Evolutionary conservation across 129 eudicot species (phyloP).

Genomic region (Saposhnikovia divaricata): DNA sequence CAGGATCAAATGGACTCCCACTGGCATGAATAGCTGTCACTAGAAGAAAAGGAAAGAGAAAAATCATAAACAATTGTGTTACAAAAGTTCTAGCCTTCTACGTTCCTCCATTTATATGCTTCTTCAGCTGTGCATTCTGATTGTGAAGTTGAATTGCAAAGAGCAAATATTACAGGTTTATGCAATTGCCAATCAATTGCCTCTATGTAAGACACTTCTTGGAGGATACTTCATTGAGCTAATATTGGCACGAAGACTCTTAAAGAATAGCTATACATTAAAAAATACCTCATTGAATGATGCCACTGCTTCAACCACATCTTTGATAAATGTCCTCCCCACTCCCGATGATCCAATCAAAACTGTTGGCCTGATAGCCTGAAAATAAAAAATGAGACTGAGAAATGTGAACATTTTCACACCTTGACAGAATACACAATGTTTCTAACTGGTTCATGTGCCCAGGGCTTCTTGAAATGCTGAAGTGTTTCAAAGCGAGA

Average conservation of each 20-base stretch:
- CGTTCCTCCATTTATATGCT: slow-evolving; percentile 96
- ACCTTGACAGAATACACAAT: slow-evolving; percentile 89
- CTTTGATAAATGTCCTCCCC: slow-evolving; percentile 88
- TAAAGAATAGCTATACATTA: neutral
- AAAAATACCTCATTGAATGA: slow-evolving; percentile 66
- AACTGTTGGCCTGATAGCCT: slow-evolving; percentile 89
- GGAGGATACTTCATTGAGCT: neutral
- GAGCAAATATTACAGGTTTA: slow-evolving; percentile 88
- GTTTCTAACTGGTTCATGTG: slow-evolving; percentile 74
- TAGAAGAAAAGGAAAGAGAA: no score
- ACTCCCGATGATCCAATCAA: slow-evolving; percentile 96
- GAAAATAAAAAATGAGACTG: slow-evolving; percentile 9
- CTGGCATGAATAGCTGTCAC: no score
- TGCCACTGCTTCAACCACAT: slow-evolving; percentile 77
- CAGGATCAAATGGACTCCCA: no score
- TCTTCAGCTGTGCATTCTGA: slow-evolving; percentile 97
- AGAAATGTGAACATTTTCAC: neutral
- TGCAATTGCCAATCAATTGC: slow-evolving; percentile 33
- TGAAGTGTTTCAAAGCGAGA: slow-evolving; percentile 88
- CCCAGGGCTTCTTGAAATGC: slow-evolving; percentile 99
- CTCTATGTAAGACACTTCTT: neutral
- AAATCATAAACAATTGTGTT: no score
- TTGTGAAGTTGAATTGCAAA: slow-evolving; percentile 96
- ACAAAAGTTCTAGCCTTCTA: no score
- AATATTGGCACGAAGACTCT: neutral